Percentiles rank a stretch among this genome's conserved stretches.
These are phyloP conservation scores for Biscutella auriculata DNA, from an alignment of 441 rosid species.

Conservation along the genomic window DNA sequence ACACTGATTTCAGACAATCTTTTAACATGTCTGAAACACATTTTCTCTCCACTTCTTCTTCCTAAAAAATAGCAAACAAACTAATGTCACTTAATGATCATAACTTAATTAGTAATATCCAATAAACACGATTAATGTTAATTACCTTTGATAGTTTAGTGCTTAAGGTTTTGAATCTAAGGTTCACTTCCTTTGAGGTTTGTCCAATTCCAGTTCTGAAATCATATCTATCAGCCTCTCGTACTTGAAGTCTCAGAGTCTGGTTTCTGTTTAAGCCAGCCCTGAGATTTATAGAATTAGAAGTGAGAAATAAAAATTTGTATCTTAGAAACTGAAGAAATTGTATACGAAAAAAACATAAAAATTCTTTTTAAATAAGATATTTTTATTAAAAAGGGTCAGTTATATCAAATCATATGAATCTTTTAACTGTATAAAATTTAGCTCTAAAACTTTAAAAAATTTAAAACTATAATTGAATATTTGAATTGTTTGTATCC, in stretches of 20 bases:
- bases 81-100: background rate
- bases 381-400: too few species aligned
- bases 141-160: constrained; percentile 9
- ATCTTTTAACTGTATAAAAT: too few species aligned
- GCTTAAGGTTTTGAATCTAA: constrained; percentile 34
- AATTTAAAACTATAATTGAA: too few species aligned
- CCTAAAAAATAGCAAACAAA: constrained; percentile 19
- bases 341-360: too few species aligned
- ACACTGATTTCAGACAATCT: constrained; percentile 30
- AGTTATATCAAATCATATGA: too few species aligned
- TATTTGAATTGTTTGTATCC: too few species aligned
- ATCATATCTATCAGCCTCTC: constrained; percentile 40
- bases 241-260: constrained; percentile 33
- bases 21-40: constrained; percentile 28
- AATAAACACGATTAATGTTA: background rate
- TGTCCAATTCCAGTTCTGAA: constrained; percentile 32
- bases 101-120: background rate
- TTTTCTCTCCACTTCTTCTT: constrained; percentile 17
- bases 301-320: too few species aligned
- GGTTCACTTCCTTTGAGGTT: constrained; percentile 22
- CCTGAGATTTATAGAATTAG: too few species aligned
- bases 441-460: too few species aligned
- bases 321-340: too few species aligned
- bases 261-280: too few species aligned
- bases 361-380: too few species aligned